Conservation (phyloP, 805 yeast genomes). For the Nakazawaea anatomiae region DNA sequence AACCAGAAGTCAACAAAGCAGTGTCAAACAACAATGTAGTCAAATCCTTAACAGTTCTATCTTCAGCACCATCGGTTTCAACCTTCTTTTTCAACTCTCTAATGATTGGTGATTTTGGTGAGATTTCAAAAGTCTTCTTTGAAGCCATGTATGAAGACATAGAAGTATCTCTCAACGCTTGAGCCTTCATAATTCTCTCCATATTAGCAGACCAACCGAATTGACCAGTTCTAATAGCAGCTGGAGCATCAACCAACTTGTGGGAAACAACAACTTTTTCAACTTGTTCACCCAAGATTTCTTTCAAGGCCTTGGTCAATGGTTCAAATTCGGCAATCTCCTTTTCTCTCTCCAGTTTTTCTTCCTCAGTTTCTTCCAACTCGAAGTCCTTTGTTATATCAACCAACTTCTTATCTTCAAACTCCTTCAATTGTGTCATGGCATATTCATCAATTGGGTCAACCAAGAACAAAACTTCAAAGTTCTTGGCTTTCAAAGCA, state of each 20-base stretch:
- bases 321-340: conserved; percentile 90
- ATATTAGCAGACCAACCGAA: conserved; percentile 99
- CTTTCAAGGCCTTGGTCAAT: conserved; percentile 93
- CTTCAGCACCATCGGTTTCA: conserved; percentile 95
- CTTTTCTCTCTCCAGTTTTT: conserved; percentile 89
- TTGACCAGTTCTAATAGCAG: conserved; percentile 99
- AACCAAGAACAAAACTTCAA: conserved; percentile 94
- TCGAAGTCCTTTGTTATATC: conserved; percentile 99
- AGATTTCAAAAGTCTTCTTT: conserved; percentile 97
- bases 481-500: conserved; percentile 96
- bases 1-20: conserved; percentile 97
- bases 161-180: conserved; percentile 96
- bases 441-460: conserved; percentile 99
- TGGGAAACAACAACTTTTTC: conserved; percentile 99
- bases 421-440: conserved; percentile 98
- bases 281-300: conserved; percentile 95
- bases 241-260: conserved; percentile 97
- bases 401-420: conserved; percentile 97
- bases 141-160: conserved; percentile 99
- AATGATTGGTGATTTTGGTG: conserved; percentile 94
- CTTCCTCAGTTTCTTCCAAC: conserved; percentile 97
- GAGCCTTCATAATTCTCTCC: conserved; percentile 99
- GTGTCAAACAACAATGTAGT: conserved; percentile 96
- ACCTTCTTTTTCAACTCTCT: conserved; percentile 95
- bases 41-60: conserved; percentile 96